Percentiles rank a stretch among this genome's conserved stretches.
These are phyloP conservation scores for Ogataea philodendri DNA, from an alignment of 805 yeast species.

Conservation along the genomic window DNA sequence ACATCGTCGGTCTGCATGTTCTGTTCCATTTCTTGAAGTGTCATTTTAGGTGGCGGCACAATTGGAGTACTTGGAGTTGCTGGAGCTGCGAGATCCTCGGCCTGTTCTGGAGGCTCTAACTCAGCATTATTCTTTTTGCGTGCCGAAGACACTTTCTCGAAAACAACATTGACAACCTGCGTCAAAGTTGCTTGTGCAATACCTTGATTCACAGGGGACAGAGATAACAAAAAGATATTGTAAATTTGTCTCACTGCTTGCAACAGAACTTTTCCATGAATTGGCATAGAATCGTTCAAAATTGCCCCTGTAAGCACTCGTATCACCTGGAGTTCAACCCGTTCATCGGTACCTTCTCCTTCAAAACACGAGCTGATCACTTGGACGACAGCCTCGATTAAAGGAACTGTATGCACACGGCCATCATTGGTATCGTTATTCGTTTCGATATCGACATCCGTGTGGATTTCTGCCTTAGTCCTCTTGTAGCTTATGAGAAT, in stretches of 20 bases:
- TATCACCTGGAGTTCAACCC: conserved; percentile 87
- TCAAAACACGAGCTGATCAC: conserved; percentile 82
- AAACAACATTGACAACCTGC: conserved; percentile 83
- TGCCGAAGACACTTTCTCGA: conserved; percentile 54
- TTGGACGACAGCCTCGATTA: conserved; percentile 80
- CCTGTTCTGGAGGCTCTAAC: conserved; percentile 2
- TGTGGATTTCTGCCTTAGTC: conserved; percentile 26
- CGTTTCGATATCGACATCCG: conserved; percentile 42
- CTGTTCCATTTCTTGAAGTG: conserved; percentile 57
- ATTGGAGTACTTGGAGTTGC: conserved; percentile 1
- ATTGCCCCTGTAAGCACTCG: conserved; percentile 89
- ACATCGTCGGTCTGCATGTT: conserved; percentile 52
- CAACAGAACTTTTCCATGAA: conserved; percentile 85
- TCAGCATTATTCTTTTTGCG: conserved; percentile 9
- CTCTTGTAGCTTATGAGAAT: conserved; percentile 44
- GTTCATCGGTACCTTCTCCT: conserved; percentile 89
- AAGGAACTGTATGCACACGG: conserved; percentile 40
- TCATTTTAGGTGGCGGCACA: conserved; percentile 34
- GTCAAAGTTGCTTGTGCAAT: conserved; percentile 94
- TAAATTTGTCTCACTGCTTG: conserved; percentile 93
- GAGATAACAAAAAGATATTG: conserved; percentile 83
- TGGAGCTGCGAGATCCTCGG: conserved; percentile 4
- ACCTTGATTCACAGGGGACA: conserved; percentile 80
- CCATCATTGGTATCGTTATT: conserved; percentile 38
- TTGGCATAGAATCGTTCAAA: conserved; percentile 72